Evolutionary conservation across 1,284 basidiomycete genomes (phyloP), one percentile per base, ranked within the genome.

Genomic region (Gomphus bonarii): DNA sequence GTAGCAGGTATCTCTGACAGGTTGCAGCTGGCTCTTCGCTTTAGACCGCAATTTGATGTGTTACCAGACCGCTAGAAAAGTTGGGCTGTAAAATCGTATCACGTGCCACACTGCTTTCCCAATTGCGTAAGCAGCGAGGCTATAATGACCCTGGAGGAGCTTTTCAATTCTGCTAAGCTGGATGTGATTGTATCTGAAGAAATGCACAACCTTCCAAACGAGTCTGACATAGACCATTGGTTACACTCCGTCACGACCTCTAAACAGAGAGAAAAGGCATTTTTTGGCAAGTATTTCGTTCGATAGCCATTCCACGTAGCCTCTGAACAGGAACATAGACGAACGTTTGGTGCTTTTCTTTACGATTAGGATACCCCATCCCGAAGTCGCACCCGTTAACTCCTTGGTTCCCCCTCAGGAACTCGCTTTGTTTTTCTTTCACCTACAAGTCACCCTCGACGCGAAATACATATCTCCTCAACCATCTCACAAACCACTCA

Each of bases 381-480:
- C 73, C 42, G 65, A 70, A 12, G 62, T 67, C 20, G 64, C 68
- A 30, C 55, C 70, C 14, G 66, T 67, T 20, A 69, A 76, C 55
- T 66, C 68, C 3, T 62, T 67, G 7, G 38, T 71, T 33, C 84
- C 85, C 16, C 82, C 87, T 2, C 64, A 73, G 9, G 62, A 74
- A 18, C 69, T 91, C 20, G 72, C 88, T 16, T 72, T 79, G 1
- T 84, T 89, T 64, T 72, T 92, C 28, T 72, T 81, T 0, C 84
- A 86, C 65, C 69, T 88, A 3, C 85, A 93, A 70, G 73, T 92
- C 22, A 82, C 89, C 1, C 77, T 91, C 44, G 88, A 91, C 48
- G 86, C 88, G 0, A 82, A 82, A 1, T 93, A 92, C 67, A 88
- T 93, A 38, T 83, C 89, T 1, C 75, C 74, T 58, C 70, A 71